These are phyloP conservation scores for Isabelozyma rhagii DNA, from an alignment of 805 yeast species.

Conservation along the genomic window DNA sequence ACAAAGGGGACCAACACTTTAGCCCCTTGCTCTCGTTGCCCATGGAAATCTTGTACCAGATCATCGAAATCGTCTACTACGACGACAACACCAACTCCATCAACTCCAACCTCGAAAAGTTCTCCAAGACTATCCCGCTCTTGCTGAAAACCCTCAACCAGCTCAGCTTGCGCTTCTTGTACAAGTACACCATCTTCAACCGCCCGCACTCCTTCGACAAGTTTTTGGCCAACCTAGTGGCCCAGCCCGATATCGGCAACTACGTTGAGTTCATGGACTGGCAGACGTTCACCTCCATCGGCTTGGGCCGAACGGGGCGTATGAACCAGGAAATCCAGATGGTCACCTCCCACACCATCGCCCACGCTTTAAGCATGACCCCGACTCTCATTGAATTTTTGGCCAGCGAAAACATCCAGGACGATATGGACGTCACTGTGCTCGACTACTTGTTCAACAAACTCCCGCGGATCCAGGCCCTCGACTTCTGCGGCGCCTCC, in stretches of 20 bases:
- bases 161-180: conserved; percentile 54
- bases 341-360: conserved; percentile 74
- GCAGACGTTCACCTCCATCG: conserved; percentile 84
- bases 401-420: conserved; percentile 82
- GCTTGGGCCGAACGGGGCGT: conserved; percentile 81
- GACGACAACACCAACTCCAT: conserved; percentile 51
- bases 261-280: conserved; percentile 79
- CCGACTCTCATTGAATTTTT: conserved; percentile 75
- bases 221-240: conserved; percentile 54
- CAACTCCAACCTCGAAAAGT: conserved; percentile 48
- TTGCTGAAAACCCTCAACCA: conserved; percentile 59
- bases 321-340: conserved; percentile 91
- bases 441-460: conserved; percentile 53
- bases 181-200: conserved; percentile 68
- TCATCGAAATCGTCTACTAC: conserved; percentile 55
- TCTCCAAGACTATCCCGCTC: conserved; percentile 49
- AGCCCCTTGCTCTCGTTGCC: conserved; percentile 38
- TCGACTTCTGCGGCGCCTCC: conserved; percentile 89
- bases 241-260: conserved; percentile 47
- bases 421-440: conserved; percentile 65
- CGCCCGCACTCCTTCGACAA: conserved; percentile 78
- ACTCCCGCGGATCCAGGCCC: conserved; percentile 55
- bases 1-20: not conserved
- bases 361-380: conserved; percentile 56
- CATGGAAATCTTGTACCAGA: conserved; percentile 52